Conservation (phyloP, 1,284 basidiomycete species). For the Ustilago xerochloae region DNA sequence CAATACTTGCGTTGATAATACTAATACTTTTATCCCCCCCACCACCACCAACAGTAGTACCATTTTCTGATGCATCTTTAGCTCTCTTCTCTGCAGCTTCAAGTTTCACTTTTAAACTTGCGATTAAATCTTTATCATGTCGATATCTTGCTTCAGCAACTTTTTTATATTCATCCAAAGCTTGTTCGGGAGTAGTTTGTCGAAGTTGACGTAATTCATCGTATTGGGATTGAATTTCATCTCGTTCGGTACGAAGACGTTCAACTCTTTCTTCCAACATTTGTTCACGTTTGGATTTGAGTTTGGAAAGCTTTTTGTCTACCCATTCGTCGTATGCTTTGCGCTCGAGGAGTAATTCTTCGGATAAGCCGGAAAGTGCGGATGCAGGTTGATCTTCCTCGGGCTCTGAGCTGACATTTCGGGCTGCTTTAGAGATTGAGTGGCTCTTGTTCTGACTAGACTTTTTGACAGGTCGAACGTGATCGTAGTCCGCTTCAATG, state of each 20-base stretch:
- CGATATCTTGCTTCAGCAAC: slow-evolving; percentile 54
- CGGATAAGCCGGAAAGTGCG: slow-evolving; percentile 6
- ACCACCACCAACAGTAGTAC: slow-evolving; percentile 1
- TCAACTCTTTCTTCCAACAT: slow-evolving; percentile 48
- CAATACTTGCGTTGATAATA: slow-evolving; percentile 33
- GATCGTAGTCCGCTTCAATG: slow-evolving; percentile 6
- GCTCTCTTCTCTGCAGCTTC: slow-evolving; percentile 47
- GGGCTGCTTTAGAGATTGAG: background rate
- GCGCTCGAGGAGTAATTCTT: slow-evolving; percentile 34
- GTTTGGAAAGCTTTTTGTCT: slow-evolving; percentile 42
- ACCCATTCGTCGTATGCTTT: slow-evolving; percentile 39
- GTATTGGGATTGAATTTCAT: slow-evolving; percentile 62
- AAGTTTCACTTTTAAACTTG: slow-evolving; percentile 45
- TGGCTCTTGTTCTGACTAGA: background rate
- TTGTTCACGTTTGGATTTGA: slow-evolving; percentile 41
- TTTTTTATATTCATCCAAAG: slow-evolving; percentile 55
- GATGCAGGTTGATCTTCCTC: slow-evolving; percentile 4
- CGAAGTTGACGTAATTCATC: slow-evolving; percentile 61
- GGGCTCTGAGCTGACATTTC: slow-evolving; percentile 5
- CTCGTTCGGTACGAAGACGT: slow-evolving; percentile 48
- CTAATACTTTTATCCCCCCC: slow-evolving; percentile 36
- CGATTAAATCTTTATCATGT: slow-evolving; percentile 44
- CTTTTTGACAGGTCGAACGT: slow-evolving; percentile 20
- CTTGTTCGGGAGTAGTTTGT: slow-evolving; percentile 52
- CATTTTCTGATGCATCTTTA: slow-evolving; percentile 19